Evolutionary conservation across 352 stramenopile genomes (phyloP).

Genomic region (Thraustochytrium sp.): DNA sequence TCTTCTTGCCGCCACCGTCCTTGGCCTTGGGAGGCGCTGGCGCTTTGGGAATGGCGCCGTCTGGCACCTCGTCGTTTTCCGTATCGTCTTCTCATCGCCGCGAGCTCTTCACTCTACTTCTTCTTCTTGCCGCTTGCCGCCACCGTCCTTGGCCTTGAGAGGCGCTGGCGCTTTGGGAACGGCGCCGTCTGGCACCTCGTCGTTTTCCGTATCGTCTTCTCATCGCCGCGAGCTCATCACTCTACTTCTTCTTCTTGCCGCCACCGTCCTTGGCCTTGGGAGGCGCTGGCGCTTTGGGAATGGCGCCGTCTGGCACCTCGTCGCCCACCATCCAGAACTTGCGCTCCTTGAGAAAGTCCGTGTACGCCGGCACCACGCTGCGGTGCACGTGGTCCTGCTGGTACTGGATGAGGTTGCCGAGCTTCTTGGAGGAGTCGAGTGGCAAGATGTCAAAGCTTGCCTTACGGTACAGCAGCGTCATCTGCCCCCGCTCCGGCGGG

Average conservation of each 20-base stretch:
- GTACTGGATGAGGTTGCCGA: conserved; percentile 25
- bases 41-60: conserved; percentile 29
- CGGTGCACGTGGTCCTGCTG: conserved; percentile 18
- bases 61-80: conserved; percentile 22
- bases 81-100: too few species aligned
- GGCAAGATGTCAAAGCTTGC: conserved; percentile 25
- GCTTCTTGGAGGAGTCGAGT: background rate
- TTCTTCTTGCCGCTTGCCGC: conserved; percentile 32
- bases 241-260: conserved; percentile 32
- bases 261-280: conserved; percentile 11
- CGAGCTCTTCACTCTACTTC: too few species aligned
- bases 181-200: conserved; percentile 21
- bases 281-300: conserved; percentile 18
- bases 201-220: too few species aligned
- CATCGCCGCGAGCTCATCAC: too few species aligned
- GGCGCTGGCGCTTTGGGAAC: conserved; percentile 25
- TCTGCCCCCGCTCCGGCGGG: conserved; percentile 9
- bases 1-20: conserved; percentile 7
- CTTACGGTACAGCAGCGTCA: conserved; percentile 33
- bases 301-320: conserved; percentile 22
- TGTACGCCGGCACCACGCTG: background rate
- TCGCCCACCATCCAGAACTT: conserved; percentile 41
- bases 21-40: conserved; percentile 15
- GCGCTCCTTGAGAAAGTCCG: conserved; percentile 7
- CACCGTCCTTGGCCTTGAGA: background rate